phyloP scores from a whole-genome alignment of 2,329 filamentous ascomycete genomes.

The Ascochyta clinopodiicola region DNA sequence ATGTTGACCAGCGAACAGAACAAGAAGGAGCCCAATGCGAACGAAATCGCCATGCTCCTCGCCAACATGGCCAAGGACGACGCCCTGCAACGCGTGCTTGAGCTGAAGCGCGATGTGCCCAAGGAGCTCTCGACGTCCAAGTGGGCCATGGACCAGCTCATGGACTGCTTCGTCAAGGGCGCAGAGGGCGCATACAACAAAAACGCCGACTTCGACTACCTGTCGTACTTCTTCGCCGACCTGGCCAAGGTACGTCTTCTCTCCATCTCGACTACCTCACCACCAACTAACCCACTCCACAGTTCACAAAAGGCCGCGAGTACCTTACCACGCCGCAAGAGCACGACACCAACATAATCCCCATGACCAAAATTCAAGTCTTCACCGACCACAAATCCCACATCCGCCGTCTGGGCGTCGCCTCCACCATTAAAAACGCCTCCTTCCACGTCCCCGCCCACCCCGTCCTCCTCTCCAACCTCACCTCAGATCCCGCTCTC shows the following conservation, averaged over 20 bases:
- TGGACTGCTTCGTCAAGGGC: constrained; percentile 96
- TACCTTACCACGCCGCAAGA: constrained; percentile 77
- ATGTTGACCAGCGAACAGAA: constrained; percentile 56
- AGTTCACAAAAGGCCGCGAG: constrained; percentile 74
- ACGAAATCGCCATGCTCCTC: constrained; percentile 87
- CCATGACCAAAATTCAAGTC: constrained; percentile 88
- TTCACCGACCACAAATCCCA: constrained; percentile 90
- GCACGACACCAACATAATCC: constrained; percentile 80
- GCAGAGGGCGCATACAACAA: constrained; percentile 83
- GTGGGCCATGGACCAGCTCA: constrained; percentile 82
- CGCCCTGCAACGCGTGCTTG: constrained; percentile 71
- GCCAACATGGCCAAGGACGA: constrained; percentile 90
- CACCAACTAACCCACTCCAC: constrained; percentile 42
- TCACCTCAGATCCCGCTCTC: constrained; percentile 38
- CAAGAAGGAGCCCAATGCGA: constrained; percentile 78
- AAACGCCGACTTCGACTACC: constrained; percentile 85
- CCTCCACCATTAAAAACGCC: constrained; percentile 92
- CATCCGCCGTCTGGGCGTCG: constrained; percentile 90
- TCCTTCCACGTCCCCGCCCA: constrained; percentile 83
- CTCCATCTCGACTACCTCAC: neutral
- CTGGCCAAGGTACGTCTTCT: constrained; percentile 66
- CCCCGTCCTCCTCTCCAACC: constrained; percentile 65
- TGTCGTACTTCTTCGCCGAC: constrained; percentile 93
- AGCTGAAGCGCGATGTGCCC: constrained; percentile 71
- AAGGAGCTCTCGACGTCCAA: constrained; percentile 74